Base-by-base conservation (phyloP, 805 yeast genomes). In the Vanderwaltozyma polyspora region DNA sequence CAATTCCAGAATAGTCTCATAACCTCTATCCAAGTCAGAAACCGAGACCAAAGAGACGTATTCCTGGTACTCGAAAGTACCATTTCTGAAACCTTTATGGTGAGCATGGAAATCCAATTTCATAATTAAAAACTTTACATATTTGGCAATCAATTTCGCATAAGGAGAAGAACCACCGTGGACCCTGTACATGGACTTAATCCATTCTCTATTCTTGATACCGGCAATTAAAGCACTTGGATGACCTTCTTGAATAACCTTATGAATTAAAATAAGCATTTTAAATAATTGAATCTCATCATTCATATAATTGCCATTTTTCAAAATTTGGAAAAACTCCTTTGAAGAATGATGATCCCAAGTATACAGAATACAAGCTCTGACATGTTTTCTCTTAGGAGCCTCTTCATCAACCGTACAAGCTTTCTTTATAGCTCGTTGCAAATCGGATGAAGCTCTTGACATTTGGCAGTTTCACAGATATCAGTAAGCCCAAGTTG, bases 221-320 rank as follows among this genome's bases (percentile, higher is more conserved):
- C 85, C 96, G 48, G 85, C 95, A 33, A 72, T 67, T 48, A 89
- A 62, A 5, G 84, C 76, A 19, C 83, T 70, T 11, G 85, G 85
- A 55, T 89, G 97, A n/a, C 98, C 98, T 59, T 89, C 98, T 56
- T 91, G 97, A n/a, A 89, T 62, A 5, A 91, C 89, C 50, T 89
- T 87, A 51, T 89, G 97, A 31, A 86, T 69, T 43, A 83, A 70
- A 35, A 87, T 81, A 51, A 91, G 64, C 12, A 93, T 78, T 55
- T 89, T 89, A 64, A 86, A 87, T 41, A 82, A 59, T 58, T 82
- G 94, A 13, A 87, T 70, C 44, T 85, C 94, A 49, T 83, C 89
- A 37, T 38, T 39, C 42, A 79, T 86, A 38, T 87, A 63, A 1
- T 96, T 94, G 41, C 77, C 75, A 34, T 79, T 59, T 57, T 82